Evolutionary conservation across 2,329 filamentous ascomycete genomes (phyloP), one percentile per base, ranked within the genome.

Genomic region (Neoscytalidium dimidiatum): DNA sequence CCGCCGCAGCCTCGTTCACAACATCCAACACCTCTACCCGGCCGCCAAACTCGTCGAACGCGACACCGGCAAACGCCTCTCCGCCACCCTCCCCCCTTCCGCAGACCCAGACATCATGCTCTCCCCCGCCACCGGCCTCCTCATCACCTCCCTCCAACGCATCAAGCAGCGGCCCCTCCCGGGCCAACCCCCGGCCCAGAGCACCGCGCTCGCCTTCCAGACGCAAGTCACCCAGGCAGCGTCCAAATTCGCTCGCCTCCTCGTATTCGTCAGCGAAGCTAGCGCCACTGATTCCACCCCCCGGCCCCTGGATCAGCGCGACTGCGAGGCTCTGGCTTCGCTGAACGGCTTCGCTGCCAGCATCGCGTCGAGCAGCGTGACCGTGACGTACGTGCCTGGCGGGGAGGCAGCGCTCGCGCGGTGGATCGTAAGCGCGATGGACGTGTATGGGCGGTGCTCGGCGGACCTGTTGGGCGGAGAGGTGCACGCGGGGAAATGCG

Each of bases 41-140:
- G 68, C 71, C 0, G 77, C 85, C 6, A 78, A 83, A 1, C 76
- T 90, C 31, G 78, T 90, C 8, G 88, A 91, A 67, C 82, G 88
- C 56, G 86, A 90, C 68, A 88, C 86, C 65, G 75, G 75, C 4
- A 61, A 71, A 9, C 69, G 70, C 3, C 69, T 72, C 60, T 72
- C 68, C 4, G 13, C 38, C 38, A 33, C 43, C 48, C 4, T 4
- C 6, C 14, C 28, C 0, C 49, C 68, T 21, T 31, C 52, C 0
- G 77, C 80, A 5, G 90, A 92, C 73, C 89, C 91, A 2, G 93
- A 97, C 70, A 76, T 97, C 3, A 85, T 90, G 0, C 70, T 94
- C 4, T 91, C 91, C 0, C 87, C 91, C 0, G 82, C 81, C 0
- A 87, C 85, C 0, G 92, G 91, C 0, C 78, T 96, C 2, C 75